Conservation (phyloP, 73 alveolate genomes). For the Paraurostyla sp. region DNA sequence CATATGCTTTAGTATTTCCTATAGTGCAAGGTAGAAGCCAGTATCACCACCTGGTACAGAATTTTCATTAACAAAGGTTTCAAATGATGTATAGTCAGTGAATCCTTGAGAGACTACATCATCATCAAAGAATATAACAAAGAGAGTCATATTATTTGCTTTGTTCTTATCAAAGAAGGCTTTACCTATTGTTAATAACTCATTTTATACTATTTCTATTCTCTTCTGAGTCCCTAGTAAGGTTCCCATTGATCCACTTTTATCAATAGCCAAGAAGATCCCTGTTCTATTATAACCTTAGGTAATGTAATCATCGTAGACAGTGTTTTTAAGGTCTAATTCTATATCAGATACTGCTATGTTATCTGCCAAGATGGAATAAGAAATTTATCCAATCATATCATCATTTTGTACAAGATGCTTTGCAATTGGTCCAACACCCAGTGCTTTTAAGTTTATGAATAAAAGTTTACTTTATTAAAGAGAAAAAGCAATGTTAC, state of each 20-base stretch:
- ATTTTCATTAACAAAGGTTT: neutral
- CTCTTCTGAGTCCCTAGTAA: slow-evolving; percentile 1
- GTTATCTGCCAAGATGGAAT: neutral
- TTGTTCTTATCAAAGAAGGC: neutral
- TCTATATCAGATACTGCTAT: slow-evolving; percentile 12
- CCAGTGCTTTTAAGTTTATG: too few species aligned
- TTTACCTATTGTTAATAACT: neutral
- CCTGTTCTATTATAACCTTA: neutral
- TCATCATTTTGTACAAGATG: too few species aligned
- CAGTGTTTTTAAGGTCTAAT: neutral
- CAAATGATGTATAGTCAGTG: neutral
- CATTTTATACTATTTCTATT: neutral
- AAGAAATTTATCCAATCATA: neutral
- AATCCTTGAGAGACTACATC: slow-evolving; percentile 17
- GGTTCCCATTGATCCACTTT: slow-evolving; percentile 34
- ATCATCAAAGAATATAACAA: slow-evolving; percentile 12
- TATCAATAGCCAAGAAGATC: neutral
- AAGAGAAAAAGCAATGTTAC: too few species aligned
- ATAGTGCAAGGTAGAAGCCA: slow-evolving; percentile 13
- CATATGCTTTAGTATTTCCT: neutral
- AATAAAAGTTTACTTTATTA: too few species aligned
- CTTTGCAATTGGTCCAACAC: too few species aligned
- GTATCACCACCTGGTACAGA: slow-evolving; percentile 30
- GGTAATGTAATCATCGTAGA: neutral
- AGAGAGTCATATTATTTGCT: neutral